A percentile compares a stretch with the other conserved stretches of the same genome.
phyloP scores from a whole-genome alignment of 2,329 filamentous ascomycete species.

The Xylariaceae sp. region DNA sequence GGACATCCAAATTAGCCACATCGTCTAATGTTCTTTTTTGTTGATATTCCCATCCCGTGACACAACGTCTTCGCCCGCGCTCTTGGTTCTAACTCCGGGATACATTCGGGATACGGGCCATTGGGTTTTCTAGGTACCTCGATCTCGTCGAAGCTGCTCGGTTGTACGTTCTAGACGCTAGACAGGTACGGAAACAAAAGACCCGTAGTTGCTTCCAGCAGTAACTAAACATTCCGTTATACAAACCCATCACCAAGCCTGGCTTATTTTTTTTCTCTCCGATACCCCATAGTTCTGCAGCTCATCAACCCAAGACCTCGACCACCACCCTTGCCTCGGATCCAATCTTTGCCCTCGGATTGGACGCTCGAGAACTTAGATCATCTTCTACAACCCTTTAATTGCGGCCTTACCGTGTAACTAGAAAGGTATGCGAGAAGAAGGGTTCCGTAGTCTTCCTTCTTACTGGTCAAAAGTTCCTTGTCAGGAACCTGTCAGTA shows the following conservation, averaged over 20 bases:
- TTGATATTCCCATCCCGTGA: constrained; percentile 31
- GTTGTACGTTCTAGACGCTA: constrained; percentile 13
- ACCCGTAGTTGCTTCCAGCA: constrained; percentile 19
- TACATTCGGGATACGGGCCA: constrained; percentile 13
- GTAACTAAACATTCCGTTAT: constrained; percentile 20
- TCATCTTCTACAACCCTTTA: constrained; percentile 19
- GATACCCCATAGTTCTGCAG: constrained; percentile 21
- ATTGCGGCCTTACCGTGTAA: constrained; percentile 20
- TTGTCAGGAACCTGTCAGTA: constrained; percentile 17
- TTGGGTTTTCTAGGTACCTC: constrained; percentile 12
- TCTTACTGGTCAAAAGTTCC: constrained; percentile 22
- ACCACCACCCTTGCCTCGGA: constrained; percentile 22
- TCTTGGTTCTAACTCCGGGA: constrained; percentile 13
- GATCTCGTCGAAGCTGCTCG: constrained; percentile 14
- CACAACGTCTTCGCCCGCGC: constrained; percentile 24
- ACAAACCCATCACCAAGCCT: constrained; percentile 6
- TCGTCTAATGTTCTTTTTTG: constrained; percentile 34
- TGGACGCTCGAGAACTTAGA: constrained; percentile 21
- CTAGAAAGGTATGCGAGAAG: constrained; percentile 25
- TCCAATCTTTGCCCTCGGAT: constrained; percentile 24
- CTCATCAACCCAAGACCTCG: constrained; percentile 24
- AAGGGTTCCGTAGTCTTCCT: constrained; percentile 4
- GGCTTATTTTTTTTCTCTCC: constrained; percentile 2
- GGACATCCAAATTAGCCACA: constrained; percentile 39
- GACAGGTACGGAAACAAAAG: constrained; percentile 17